Evolutionary conservation across 2,329 filamentous ascomycete species (phyloP).

Genomic region (Hymenotorrendiella dingleyae): DNA sequence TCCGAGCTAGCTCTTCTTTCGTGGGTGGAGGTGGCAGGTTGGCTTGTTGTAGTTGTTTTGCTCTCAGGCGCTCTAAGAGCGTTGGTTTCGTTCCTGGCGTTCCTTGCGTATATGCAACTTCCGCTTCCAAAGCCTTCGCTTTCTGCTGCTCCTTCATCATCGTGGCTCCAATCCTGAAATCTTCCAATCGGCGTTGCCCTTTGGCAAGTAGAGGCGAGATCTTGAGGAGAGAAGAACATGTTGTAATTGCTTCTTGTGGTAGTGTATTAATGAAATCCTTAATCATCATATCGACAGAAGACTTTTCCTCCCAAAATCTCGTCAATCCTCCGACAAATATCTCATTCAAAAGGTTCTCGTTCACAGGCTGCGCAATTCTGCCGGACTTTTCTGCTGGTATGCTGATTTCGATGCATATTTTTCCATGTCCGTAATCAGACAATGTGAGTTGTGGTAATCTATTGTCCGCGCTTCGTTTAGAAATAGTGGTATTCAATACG

Average conservation of each 20-base stretch:
- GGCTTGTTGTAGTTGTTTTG: constrained; percentile 56
- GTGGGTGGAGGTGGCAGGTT: constrained; percentile 39
- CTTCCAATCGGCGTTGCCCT: constrained; percentile 62
- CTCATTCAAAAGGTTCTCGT: constrained; percentile 47
- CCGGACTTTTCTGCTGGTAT: constrained; percentile 12
- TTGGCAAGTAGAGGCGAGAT: constrained; percentile 54
- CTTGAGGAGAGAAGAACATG: constrained; percentile 45
- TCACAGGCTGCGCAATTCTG: constrained; percentile 35
- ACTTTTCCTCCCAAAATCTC: constrained; percentile 35
- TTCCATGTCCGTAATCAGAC: constrained; percentile 47
- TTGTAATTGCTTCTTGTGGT: constrained; percentile 47
- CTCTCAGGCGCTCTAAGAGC: constrained; percentile 69
- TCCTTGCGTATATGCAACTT: constrained; percentile 16
- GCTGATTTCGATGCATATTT: constrained; percentile 52
- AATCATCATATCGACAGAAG: constrained; percentile 1
- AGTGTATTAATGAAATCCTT: constrained; percentile 48
- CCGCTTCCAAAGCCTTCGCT: constrained; percentile 23
- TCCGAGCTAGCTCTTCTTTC: constrained; percentile 52
- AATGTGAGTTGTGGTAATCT: constrained; percentile 33
- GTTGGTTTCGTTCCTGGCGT: constrained; percentile 46
- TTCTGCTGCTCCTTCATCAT: constrained; percentile 43
- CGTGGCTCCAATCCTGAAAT: constrained; percentile 58
- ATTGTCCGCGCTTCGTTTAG: constrained; percentile 34
- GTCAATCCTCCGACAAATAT: constrained; percentile 49
- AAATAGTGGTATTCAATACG: constrained; percentile 39